Evolutionary conservation across 179 eudicot species (phyloP).

Genomic region (Camellia oleifera): DNA sequence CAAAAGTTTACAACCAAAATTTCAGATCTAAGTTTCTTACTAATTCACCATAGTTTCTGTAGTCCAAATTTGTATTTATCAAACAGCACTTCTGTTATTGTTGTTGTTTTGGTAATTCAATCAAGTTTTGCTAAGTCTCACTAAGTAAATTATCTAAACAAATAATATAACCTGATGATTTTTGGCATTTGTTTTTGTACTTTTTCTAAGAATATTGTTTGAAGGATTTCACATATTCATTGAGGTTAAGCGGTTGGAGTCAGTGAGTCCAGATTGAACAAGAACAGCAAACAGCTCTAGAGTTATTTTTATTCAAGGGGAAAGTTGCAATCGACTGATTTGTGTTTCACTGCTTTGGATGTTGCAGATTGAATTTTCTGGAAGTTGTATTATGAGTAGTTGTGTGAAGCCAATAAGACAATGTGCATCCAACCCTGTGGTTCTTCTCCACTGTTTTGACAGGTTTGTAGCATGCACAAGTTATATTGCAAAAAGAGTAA

Average conservation of each 20-base stretch:
- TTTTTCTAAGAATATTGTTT: no score
- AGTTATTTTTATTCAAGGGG: background rate
- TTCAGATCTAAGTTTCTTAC: no score
- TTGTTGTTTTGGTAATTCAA: no score
- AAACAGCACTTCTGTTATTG: background rate
- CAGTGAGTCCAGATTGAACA: no score
- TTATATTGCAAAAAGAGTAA: no score
- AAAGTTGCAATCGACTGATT: background rate
- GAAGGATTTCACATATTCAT: no score
- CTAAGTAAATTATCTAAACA: no score
- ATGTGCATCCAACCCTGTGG: slow-evolving; percentile 33
- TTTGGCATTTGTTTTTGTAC: no score
- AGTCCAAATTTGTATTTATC: background rate
- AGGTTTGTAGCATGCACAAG: slow-evolving; percentile 24
- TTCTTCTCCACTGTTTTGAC: slow-evolving; percentile 50
- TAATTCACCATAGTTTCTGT: background rate
- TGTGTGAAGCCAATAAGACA: slow-evolving; percentile 40
- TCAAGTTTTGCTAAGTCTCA: no score
- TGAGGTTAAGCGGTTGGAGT: no score
- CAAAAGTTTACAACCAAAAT: no score
- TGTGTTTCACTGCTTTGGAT: background rate
- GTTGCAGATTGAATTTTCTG: slow-evolving; percentile 30
- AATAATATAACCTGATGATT: no score
- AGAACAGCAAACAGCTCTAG: background rate
- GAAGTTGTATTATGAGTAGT: slow-evolving; percentile 44